phyloP scores from a whole-genome alignment of 2,329 filamentous ascomycete genomes.

The Trichoderma cornu-damae region DNA sequence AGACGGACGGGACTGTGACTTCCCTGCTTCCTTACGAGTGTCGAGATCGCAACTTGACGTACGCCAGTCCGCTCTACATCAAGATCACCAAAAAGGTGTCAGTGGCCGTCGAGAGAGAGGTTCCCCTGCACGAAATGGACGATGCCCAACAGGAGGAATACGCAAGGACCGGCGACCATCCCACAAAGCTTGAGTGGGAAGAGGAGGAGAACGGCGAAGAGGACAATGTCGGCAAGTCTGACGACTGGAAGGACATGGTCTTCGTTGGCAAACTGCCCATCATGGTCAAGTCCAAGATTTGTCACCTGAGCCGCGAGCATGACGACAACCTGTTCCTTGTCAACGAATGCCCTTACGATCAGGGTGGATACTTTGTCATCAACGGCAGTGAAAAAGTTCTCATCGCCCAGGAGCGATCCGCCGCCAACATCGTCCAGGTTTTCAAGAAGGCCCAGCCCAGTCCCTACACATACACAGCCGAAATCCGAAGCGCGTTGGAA shows the following conservation, averaged over 20 bases:
- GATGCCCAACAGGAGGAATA: constrained; percentile 55
- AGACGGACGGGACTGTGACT: constrained; percentile 83
- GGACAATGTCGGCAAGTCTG: constrained; percentile 47
- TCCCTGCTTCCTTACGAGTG: constrained; percentile 91
- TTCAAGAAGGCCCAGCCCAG: constrained; percentile 97
- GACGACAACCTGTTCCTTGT: constrained; percentile 84
- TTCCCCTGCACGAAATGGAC: constrained; percentile 63
- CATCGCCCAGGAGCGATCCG: constrained; percentile 95
- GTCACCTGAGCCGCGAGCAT: constrained; percentile 75
- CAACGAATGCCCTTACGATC: constrained; percentile 97
- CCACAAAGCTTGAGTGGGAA: constrained; percentile 56
- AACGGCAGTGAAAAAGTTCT: constrained; percentile 98
- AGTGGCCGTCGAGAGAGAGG: constrained; percentile 70
- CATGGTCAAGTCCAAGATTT: constrained; percentile 97
- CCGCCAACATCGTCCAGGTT: constrained; percentile 97
- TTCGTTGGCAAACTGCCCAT: constrained; percentile 95
- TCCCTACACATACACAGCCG: constrained; percentile 86
- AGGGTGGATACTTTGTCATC: constrained; percentile 98
- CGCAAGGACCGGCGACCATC: constrained; percentile 50
- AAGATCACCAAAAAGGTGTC: constrained; percentile 81
- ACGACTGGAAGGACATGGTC: constrained; percentile 63
- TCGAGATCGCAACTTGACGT: constrained; percentile 90
- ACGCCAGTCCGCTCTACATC: constrained; percentile 85
- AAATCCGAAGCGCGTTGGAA: constrained; percentile 93
- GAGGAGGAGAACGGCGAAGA: constrained; percentile 51